Evolutionary conservation across 2,329 filamentous ascomycete species (phyloP).

Genomic region (Paraphaeosphaeria sporulosa): DNA sequence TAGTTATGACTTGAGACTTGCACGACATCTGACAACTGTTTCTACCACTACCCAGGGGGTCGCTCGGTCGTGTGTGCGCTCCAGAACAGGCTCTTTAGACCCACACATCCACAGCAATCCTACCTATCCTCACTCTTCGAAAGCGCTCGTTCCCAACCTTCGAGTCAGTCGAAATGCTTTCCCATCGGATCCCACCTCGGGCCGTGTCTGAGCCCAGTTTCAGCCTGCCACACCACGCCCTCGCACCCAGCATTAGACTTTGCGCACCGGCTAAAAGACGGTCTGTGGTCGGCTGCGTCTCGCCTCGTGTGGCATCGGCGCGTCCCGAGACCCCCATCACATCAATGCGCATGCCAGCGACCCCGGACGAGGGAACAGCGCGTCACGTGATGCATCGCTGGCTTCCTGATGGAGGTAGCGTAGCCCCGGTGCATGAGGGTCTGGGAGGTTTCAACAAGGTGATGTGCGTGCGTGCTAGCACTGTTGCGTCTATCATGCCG

Average conservation of each 20-base stretch:
- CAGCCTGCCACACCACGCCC: slow-evolving; percentile 19
- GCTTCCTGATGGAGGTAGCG: not conserved
- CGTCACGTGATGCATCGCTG: not conserved
- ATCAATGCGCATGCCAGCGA: slow-evolving; percentile 6
- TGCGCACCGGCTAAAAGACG: slow-evolving; percentile 22
- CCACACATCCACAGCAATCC: too few relatives aligned
- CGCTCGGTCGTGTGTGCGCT: too few relatives aligned
- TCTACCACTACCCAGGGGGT: not conserved
- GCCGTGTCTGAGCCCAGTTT: slow-evolving; percentile 22
- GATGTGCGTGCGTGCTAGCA: not conserved
- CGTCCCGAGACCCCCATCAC: not conserved
- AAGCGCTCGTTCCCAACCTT: too few relatives aligned
- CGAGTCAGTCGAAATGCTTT: too few relatives aligned
- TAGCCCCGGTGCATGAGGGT: not conserved
- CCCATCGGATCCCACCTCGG: not conserved
- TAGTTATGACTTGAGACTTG: not conserved
- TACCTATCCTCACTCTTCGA: too few relatives aligned
- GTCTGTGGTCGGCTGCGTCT: slow-evolving; percentile 22
- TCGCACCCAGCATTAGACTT: slow-evolving; percentile 15
- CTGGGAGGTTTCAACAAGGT: not conserved
- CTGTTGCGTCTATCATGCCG: not conserved
- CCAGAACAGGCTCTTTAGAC: too few relatives aligned
- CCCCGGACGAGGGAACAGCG: not conserved
- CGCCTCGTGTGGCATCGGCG: slow-evolving; percentile 7
- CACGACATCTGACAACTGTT: not conserved